These are phyloP conservation scores for Xylaria nigripes DNA, from an alignment of 495 filamentous ascomycete genomes.

Conservation along the genomic window DNA sequence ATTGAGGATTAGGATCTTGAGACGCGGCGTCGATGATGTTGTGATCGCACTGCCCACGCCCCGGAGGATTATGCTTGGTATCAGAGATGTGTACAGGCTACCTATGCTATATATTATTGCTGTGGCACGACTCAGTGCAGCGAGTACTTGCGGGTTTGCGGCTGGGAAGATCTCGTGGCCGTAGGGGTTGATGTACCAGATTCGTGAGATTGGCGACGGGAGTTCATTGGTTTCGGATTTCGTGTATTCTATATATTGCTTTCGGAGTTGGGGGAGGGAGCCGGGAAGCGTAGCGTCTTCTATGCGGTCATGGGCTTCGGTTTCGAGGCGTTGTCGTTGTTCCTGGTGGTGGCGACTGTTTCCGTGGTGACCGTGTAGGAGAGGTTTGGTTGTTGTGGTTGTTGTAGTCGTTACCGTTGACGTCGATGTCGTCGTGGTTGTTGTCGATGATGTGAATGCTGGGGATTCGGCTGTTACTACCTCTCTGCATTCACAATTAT, in stretches of 20 bases:
- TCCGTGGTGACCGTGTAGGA: neutral
- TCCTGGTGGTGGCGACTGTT: neutral
- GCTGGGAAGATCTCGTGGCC: constrained; percentile 74
- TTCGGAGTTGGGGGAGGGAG: constrained; percentile 66
- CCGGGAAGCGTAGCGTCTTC: constrained; percentile 90
- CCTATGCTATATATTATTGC: constrained; percentile 86
- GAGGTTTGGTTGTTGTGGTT: constrained; percentile 31
- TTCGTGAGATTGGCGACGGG: constrained; percentile 63
- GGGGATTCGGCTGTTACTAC: neutral
- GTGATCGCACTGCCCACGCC: constrained; percentile 52
- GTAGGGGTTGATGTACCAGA: constrained; percentile 98
- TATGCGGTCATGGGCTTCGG: constrained; percentile 44
- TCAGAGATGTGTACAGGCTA: constrained; percentile 70
- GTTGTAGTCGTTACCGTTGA: constrained; percentile 1
- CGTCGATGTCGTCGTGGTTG: neutral
- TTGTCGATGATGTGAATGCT: neutral
- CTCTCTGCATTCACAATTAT: constrained; percentile 6
- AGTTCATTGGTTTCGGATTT: constrained; percentile 59
- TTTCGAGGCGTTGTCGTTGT: constrained; percentile 12
- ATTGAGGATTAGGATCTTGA: constrained; percentile 80
- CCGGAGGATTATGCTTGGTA: constrained; percentile 64
- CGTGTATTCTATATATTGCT: constrained; percentile 69
- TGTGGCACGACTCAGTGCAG: constrained; percentile 51
- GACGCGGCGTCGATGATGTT: constrained; percentile 33
- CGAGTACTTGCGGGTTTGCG: constrained; percentile 71